Percentiles rank a stretch among this genome's conserved stretches.
Evolutionary conservation across 1,139 yeast genomes (phyloP).

Genomic region (Saccharomyces hybrid): DNA sequence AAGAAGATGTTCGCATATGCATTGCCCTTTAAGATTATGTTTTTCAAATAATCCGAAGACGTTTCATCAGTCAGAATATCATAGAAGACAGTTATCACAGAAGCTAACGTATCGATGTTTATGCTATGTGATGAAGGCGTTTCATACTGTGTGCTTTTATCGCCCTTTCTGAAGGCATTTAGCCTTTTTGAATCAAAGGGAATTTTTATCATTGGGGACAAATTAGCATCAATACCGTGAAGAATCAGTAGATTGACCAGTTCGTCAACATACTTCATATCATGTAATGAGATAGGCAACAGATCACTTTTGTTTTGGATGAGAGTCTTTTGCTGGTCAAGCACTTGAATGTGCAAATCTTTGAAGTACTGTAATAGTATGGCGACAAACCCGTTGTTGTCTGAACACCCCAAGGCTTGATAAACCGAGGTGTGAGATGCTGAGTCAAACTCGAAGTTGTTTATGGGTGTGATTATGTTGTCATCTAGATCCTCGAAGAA

Average conservation of each 20-base stretch:
- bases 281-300: conserved; percentile 73
- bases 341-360: conserved; percentile 9
- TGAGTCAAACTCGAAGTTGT: not conserved
- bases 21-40: conserved; percentile 56
- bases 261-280: conserved; percentile 64
- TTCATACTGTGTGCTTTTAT: conserved; percentile 18
- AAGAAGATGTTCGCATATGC: conserved; percentile 47
- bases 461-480: conserved; percentile 12
- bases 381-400: conserved; percentile 26
- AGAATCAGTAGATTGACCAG: conserved; percentile 59
- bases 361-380: conserved; percentile 18
- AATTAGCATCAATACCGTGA: conserved; percentile 62
- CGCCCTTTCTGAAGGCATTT: conserved; percentile 36
- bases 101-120: conserved; percentile 10
- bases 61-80: conserved; percentile 6
- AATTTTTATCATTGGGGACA: conserved; percentile 54
- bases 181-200: conserved; percentile 56
- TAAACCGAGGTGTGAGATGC: conserved; percentile 6
- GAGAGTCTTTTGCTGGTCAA: conserved; percentile 6
- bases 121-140: conserved; percentile 10
- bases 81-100: conserved; percentile 11
- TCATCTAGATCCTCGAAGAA: conserved; percentile 25
- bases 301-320: conserved; percentile 34
- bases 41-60: conserved; percentile 35
- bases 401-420: conserved; percentile 16